Evolutionary conservation across 805 yeast genomes (phyloP).

Genomic region (Wickerhamomyces rabaulensis): DNA sequence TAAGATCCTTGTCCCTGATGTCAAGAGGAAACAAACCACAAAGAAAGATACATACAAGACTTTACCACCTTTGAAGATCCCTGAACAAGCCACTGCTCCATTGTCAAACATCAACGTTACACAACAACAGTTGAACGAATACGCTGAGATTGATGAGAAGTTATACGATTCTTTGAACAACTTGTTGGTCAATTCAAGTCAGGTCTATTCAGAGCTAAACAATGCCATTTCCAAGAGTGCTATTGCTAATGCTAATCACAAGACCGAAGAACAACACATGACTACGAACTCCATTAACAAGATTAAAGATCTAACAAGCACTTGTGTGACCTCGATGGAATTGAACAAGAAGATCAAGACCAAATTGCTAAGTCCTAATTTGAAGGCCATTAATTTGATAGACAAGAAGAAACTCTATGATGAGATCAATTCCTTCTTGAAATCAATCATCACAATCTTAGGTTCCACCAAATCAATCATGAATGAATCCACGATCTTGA

Average conservation of each 20-base stretch:
- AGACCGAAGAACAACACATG: conserved; percentile 5
- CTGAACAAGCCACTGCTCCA: conserved; percentile 8
- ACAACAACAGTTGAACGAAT: conserved; percentile 25
- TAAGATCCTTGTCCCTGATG: conserved; percentile 23
- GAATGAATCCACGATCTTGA: conserved; percentile 72
- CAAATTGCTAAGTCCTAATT: conserved; percentile 40
- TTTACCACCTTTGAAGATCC: conserved; percentile 22
- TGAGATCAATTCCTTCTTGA: conserved; percentile 74
- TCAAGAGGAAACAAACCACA: background rate
- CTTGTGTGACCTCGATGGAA: conserved; percentile 80
- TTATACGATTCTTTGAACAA: conserved; percentile 57
- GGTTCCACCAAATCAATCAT: conserved; percentile 80
- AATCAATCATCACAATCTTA: conserved; percentile 76
- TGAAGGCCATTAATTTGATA: conserved; percentile 35
- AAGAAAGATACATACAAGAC: background rate
- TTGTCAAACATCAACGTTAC: conserved; percentile 7
- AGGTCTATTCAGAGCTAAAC: conserved; percentile 72
- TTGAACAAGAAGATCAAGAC: conserved; percentile 61
- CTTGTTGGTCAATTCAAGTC: conserved; percentile 65
- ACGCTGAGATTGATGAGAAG: conserved; percentile 57
- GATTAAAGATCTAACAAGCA: conserved; percentile 70
- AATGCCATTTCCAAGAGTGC: conserved; percentile 64
- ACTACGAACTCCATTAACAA: conserved; percentile 47
- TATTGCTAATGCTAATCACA: conserved; percentile 39
- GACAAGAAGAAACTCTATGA: conserved; percentile 76